Evolutionary conservation across 2,329 filamentous ascomycete genomes (phyloP), one percentile per base, ranked within the genome.

Genomic region (Aspergillus brunneoviolaceus): DNA sequence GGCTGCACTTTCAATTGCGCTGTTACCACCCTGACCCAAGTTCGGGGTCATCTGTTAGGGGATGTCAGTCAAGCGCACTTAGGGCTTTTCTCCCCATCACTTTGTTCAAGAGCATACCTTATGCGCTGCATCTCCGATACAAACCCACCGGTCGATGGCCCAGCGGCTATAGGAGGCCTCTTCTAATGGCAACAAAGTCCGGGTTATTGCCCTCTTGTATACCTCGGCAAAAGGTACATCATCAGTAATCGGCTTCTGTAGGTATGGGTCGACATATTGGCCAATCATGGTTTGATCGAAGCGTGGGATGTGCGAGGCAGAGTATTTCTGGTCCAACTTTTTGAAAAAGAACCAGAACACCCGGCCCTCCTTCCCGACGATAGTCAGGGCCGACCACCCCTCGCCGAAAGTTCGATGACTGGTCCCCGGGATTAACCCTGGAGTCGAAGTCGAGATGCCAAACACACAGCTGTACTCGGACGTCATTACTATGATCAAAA

Each of bases 401-500:
- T 58, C 33, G 3, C 33, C 50, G 21, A 52, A 61, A 39, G 55
- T 59, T 6, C 49, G 49, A 9, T 59, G 53, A 14, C 23, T 49
- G 11, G 57, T 27, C 23, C 58, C 49, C 3, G 50, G 31, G 0
- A 6, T 11, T 3, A 63, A 5, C 4, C 71, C 27, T 12, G 56
- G 50, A 2, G 50, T 54, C 16, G 56, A 51, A 0, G 56, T 42
- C 2, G 58, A 60, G 16, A 63, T 64, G n/a, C 63, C 63, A 51
- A 63, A 64, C 1, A 63, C 51, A 25, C 60, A 64, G 12, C 29
- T 19, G 33, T 64, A 63, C 14, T 63, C 58, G 14, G 56, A 55
- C 6, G 48, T 59, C 57, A 63, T 55, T 21, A 4, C 21, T 56
- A 4, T 35, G 27, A 10, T 0, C 14, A 16, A 35, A 12, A 16